These are phyloP conservation scores for Chlorella sp. DNA, from an alignment of 139 green algal species.

Conservation along the genomic window DNA sequence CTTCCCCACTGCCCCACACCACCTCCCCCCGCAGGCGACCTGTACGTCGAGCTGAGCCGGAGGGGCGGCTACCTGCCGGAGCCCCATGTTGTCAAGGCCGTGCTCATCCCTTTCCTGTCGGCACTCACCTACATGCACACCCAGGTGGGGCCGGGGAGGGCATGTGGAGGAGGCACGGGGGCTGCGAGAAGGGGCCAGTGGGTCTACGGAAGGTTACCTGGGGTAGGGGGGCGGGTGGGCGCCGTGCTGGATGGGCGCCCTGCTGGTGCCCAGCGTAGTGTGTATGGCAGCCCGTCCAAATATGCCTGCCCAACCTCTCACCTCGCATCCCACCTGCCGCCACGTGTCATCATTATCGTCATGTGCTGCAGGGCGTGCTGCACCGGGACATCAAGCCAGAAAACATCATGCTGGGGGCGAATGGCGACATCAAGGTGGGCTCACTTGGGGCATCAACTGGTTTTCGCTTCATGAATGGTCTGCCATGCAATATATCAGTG, in stretches of 20 bases:
- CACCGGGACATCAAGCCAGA: constrained; percentile 79
- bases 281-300: background rate
- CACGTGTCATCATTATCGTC: background rate
- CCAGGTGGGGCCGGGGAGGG: background rate
- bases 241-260: no score
- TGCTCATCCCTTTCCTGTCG: constrained; percentile 73
- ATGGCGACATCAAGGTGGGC: constrained; percentile 24
- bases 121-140: constrained; percentile 74
- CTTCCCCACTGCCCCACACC: no score
- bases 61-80: constrained; percentile 73
- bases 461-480: background rate
- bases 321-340: background rate
- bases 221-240: background rate
- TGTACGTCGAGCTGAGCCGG: constrained; percentile 71
- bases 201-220: background rate
- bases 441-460: background rate
- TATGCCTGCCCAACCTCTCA: background rate
- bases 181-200: background rate
- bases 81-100: constrained; percentile 49
- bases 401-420: constrained; percentile 78
- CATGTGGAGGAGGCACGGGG: background rate
- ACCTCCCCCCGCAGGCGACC: constrained; percentile 21
- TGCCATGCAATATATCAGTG: background rate
- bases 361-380: constrained; percentile 56
- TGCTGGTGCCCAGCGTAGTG: background rate